Conservation (phyloP, 148 eudicot genomes). For the Chenopodium suecicum region DNA sequence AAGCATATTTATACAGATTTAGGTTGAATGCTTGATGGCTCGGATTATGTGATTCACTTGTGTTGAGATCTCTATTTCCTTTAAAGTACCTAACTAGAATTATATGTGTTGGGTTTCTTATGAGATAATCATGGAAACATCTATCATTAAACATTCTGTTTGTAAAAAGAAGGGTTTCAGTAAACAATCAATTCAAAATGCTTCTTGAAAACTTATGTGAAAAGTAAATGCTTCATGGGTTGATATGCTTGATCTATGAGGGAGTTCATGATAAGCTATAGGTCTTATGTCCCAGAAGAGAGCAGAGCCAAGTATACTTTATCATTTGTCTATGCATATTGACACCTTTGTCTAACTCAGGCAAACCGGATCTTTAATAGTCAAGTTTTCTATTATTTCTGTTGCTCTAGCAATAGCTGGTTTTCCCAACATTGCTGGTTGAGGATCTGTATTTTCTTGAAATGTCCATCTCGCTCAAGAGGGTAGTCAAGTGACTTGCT, state of each 20-base stretch:
- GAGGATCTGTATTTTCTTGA: not conserved
- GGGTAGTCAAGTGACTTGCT: not conserved
- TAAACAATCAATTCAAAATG: not conserved
- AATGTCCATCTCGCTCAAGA: not conserved
- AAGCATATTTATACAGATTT: not conserved
- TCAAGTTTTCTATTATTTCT: not conserved
- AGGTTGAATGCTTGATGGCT: not conserved
- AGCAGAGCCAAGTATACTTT: not conserved
- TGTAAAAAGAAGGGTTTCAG: not conserved
- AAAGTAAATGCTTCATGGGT: not conserved
- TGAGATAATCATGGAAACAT: too few species aligned
- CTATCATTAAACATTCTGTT: too few species aligned
- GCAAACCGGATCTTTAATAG: not conserved
- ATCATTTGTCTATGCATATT: not conserved
- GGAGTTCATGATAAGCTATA: not conserved
- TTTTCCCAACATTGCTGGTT: not conserved
- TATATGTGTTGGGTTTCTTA: too few species aligned
- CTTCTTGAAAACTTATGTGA: not conserved
- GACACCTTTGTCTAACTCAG: not conserved
- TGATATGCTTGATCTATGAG: not conserved
- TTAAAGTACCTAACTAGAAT: not conserved
- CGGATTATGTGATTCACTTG: not conserved
- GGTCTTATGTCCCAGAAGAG: not conserved
- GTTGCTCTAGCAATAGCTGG: not conserved
- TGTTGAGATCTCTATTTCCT: not conserved